Evolutionary conservation across 1,284 basidiomycete species (phyloP).

Genomic region (Meripilus lineatus): DNA sequence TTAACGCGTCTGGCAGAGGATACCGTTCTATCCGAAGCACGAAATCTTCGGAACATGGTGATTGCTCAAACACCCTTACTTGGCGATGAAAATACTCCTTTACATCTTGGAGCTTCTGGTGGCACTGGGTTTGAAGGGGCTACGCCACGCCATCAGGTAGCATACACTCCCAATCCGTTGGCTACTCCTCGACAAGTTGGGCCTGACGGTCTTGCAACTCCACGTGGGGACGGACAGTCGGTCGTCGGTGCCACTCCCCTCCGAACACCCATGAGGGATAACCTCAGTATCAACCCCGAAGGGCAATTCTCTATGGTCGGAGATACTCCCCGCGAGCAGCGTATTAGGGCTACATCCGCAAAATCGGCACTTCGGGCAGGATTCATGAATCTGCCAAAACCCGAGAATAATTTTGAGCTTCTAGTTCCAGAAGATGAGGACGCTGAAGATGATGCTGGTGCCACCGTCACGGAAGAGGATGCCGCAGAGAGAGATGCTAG

Average conservation of each 20-base stretch:
- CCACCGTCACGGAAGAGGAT: constrained; percentile 68
- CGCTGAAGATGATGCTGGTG: constrained; percentile 40
- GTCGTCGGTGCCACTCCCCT: constrained; percentile 68
- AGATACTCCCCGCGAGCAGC: constrained; percentile 74
- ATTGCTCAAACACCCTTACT: constrained; percentile 91
- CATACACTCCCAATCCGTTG: constrained; percentile 94
- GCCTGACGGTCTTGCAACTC: constrained; percentile 58
- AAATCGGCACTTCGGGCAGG: constrained; percentile 77
- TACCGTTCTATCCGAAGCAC: constrained; percentile 90
- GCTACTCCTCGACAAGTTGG: constrained; percentile 71
- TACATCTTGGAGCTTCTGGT: constrained; percentile 66
- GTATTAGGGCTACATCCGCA: constrained; percentile 54
- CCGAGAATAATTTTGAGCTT: constrained; percentile 98
- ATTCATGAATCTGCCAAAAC: constrained; percentile 83
- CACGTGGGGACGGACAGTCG: constrained; percentile 42
- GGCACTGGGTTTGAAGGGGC: constrained; percentile 91
- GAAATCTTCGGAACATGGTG: constrained; percentile 92
- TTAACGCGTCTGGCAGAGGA: constrained; percentile 56
- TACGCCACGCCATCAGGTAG: constrained; percentile 82
- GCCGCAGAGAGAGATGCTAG: constrained; percentile 90
- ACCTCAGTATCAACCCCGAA: constrained; percentile 80
- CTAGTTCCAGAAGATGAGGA: constrained; percentile 86
- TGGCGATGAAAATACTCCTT: constrained; percentile 93
- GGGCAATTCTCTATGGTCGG: constrained; percentile 50
- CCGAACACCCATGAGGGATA: constrained; percentile 90